A percentile compares a stretch with the other conserved stretches of the same genome.
Conservation (phyloP, 371 early-diverging fungal genomes). For the Apophysomyces ossiformis region DNA sequence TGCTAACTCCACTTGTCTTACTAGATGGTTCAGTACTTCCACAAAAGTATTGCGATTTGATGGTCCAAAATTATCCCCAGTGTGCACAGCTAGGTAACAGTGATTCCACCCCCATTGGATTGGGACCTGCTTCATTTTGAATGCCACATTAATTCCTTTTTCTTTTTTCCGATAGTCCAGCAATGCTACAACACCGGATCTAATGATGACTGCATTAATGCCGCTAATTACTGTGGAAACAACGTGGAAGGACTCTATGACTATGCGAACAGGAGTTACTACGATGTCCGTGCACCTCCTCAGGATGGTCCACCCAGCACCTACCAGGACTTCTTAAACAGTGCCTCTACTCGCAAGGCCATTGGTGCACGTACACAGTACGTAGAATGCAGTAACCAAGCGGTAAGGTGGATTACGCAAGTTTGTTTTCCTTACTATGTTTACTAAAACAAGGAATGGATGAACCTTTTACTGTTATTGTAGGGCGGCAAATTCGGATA, state of each 20-base stretch:
- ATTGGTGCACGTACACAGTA: conserved; percentile 21
- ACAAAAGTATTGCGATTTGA: conserved; percentile 9
- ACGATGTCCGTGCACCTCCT: conserved; percentile 23
- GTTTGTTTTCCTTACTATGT: background rate
- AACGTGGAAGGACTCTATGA: conserved; percentile 22
- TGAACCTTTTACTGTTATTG: background rate
- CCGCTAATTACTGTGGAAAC: conserved; percentile 20
- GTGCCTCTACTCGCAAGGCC: background rate
- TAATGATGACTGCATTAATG: conserved; percentile 13
- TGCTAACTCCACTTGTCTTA: background rate
- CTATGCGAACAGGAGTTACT: conserved; percentile 18
- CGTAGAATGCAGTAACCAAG: conserved; percentile 10
- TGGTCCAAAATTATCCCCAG: conserved; percentile 5
- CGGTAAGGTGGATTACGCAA: background rate
- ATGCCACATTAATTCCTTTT: background rate
- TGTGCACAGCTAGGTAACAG: conserved; percentile 22
- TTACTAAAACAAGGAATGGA: too few species aligned
- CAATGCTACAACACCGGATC: conserved; percentile 21
- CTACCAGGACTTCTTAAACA: conserved; percentile 20
- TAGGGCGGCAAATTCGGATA: background rate
- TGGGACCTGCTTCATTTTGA: too few species aligned
- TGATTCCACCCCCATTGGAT: background rate
- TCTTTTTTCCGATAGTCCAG: conserved; percentile 15
- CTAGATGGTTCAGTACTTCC: conserved; percentile 26
- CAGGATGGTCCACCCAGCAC: conserved; percentile 14